phyloP scores from a whole-genome alignment of 1,139 yeast species.

The Lodderomyces oxycetoniae region DNA sequence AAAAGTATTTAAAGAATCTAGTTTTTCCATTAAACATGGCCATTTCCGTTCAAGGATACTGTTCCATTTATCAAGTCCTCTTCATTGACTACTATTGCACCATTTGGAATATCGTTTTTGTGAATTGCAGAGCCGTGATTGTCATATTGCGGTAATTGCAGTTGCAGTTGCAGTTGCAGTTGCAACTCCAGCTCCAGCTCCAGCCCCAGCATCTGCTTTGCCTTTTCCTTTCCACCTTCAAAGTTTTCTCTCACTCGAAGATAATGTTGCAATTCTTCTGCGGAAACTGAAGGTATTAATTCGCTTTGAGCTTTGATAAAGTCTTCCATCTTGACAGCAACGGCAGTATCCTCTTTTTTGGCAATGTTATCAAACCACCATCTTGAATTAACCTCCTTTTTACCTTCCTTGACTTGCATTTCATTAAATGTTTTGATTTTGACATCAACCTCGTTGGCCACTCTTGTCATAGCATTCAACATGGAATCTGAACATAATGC shows the following conservation, averaged over 20 bases:
- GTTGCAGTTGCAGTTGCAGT: no score
- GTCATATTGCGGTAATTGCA: no score
- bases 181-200: background rate
- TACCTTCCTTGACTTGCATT: conserved; percentile 22
- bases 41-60: conserved; percentile 2
- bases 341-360: conserved; percentile 59
- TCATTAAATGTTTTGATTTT: conserved; percentile 55
- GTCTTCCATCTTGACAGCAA: conserved; percentile 65
- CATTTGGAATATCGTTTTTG: conserved; percentile 3
- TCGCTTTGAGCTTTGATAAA: conserved; percentile 69
- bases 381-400: conserved; percentile 52
- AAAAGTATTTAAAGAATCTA: no score
- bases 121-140: no score
- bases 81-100: conserved; percentile 1
- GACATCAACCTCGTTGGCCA: conserved; percentile 69
- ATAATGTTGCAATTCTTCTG: conserved; percentile 82
- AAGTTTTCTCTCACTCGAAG: conserved; percentile 71
- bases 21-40: no score
- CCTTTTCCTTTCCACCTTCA: conserved; percentile 51
- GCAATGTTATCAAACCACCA: conserved; percentile 94
- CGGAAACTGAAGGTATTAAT: conserved; percentile 79
- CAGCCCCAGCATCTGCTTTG: conserved; percentile 13
- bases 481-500: conserved; percentile 93
- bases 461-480: conserved; percentile 91
- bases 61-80: background rate